Base-by-base conservation (phyloP, 441 rosid species). In the Omphalea diandra region DNA sequence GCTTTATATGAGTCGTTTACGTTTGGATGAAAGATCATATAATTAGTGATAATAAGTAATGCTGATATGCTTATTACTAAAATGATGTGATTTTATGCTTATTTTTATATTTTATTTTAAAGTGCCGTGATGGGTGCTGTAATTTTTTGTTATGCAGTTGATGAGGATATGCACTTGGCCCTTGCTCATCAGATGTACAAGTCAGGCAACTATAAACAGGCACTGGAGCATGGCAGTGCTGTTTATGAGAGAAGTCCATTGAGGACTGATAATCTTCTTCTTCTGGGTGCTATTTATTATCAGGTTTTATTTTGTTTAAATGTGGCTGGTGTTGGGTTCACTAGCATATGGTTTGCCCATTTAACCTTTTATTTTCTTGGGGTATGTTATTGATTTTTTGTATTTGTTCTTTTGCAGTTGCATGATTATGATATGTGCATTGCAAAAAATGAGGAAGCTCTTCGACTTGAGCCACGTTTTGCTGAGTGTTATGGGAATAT, bases 401-500 rank as follows among this genome's bases (percentile, higher is more conserved):
- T 70, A 4, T 24, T 35, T 68, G 6, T 70, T 65, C 12, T 11
- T 57, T 63, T 57, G 63, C 73, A 96, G 99, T 77, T 96, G 80
- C 99, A 91, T 75, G 97, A 93, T 59, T 93, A 88, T 86, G 99
- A 93, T 82, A 91, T 87, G 94, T 93, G 99, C 88, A 91, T 96
- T 71, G 78, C 85, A 2, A 91, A 86, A 82, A 96, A 96, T 72
- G 96, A 96, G 80, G 99, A 96, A 83, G 99, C 99, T 56, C 96
- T 96, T 79, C 85, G 83, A 61, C 80, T 96, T 57, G 94, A 93
- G 56, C 97, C 98, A 57, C 97, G 78, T 65, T 93, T 96, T 81
- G 98, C 99, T n/a, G 99, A 96, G 86, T 96, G 99, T 79, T 93
- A 91, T 77, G 99, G 98, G 38, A 93, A 93, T 82, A 91, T 91